A percentile compares a stretch with the other conserved stretches of the same genome.
phyloP scores from a whole-genome alignment of 805 yeast genomes.

The Sugiyamaella valdiviana region DNA sequence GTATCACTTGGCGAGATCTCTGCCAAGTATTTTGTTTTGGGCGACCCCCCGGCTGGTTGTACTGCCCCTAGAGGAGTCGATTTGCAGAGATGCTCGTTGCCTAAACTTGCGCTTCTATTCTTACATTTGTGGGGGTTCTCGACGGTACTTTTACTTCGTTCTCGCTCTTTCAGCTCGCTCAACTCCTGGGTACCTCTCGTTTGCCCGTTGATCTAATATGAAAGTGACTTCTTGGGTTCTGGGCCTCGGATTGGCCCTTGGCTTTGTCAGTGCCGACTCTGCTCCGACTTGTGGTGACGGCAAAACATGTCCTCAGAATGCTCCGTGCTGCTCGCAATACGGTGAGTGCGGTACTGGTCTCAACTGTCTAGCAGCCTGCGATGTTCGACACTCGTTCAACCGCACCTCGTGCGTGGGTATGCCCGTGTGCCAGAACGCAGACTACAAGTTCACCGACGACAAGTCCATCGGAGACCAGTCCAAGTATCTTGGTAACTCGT shows the following conservation, averaged over 20 bases:
- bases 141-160: not conserved
- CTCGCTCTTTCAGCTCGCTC: not conserved
- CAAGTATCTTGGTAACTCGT: conserved; percentile 66
- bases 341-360: conserved; percentile 77
- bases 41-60: no score
- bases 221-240: not conserved
- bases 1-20: not conserved
- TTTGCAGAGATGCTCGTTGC: not conserved
- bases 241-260: not conserved
- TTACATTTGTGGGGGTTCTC: not conserved
- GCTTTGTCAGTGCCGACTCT: conserved; percentile 22
- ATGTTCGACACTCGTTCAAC: conserved; percentile 61
- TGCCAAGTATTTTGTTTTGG: not conserved
- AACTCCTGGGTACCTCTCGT: not conserved
- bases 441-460: conserved; percentile 26
- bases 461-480: conserved; percentile 33
- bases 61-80: not conserved
- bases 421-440: conserved; percentile 58
- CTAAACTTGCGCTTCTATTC: not conserved
- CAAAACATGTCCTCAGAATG: conserved; percentile 59
- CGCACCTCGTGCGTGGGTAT: conserved; percentile 73
- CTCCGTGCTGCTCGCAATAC: conserved; percentile 83
- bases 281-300: conserved; percentile 45
- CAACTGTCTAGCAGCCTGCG: conserved; percentile 83
- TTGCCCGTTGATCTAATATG: not conserved